A percentile compares a stretch with the other conserved stretches of the same genome.
These are phyloP conservation scores for Pseudocercospora fijiensis DNA, from an alignment of 2,329 filamentous ascomycete genomes.

Conservation along the genomic window DNA sequence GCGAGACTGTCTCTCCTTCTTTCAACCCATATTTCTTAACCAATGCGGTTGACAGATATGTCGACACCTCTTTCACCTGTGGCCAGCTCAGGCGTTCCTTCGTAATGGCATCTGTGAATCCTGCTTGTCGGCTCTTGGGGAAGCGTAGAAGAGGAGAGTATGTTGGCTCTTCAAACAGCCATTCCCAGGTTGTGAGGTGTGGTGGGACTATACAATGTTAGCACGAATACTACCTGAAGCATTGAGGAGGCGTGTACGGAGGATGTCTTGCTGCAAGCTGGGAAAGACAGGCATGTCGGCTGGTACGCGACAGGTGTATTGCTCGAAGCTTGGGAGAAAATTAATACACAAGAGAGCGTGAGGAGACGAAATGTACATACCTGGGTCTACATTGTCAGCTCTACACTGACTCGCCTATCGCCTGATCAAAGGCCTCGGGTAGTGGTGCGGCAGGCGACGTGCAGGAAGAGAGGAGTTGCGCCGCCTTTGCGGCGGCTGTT, in stretches of 20 bases:
- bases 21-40: constrained; percentile 56
- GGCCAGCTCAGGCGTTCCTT: constrained; percentile 59
- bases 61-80: constrained; percentile 59
- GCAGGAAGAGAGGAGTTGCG: neutral
- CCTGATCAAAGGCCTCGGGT: neutral
- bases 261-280: constrained; percentile 30
- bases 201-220: constrained; percentile 49
- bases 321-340: neutral
- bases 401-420: neutral
- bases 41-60: constrained; percentile 60
- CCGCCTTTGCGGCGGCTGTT: too few species aligned
- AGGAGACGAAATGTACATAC: neutral
- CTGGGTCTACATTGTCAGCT: neutral
- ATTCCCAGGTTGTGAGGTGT: constrained; percentile 59
- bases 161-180: constrained; percentile 57
- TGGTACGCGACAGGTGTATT: neutral
- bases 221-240: neutral
- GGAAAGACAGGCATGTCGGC: constrained; percentile 25
- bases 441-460: neutral
- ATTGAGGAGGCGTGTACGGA: constrained; percentile 16
- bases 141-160: constrained; percentile 51
- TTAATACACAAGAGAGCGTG: neutral
- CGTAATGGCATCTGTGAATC: constrained; percentile 60
- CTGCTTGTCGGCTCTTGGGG: constrained; percentile 45
- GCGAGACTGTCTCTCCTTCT: constrained; percentile 56